Base-by-base conservation (phyloP, 2,329 filamentous ascomycete species). In the Aspergillus novoparasiticus region DNA sequence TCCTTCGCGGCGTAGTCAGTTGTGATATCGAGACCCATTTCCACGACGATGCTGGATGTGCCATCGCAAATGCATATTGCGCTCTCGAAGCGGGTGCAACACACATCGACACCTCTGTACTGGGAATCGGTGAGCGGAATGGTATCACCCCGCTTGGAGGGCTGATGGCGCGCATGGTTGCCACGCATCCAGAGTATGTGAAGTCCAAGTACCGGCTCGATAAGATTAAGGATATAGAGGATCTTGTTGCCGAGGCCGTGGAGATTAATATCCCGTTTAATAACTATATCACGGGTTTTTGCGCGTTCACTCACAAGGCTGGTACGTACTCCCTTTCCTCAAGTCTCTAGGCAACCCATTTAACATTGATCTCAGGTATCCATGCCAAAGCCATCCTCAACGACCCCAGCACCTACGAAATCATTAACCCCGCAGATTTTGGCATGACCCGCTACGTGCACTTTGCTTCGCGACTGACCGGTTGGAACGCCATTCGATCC, bases 401-500 rank as follows among this genome's bases (percentile, higher is more conserved):
- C 82, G 93, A 93, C 83, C 91, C 90, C 51, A 90, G 87, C 69
- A 95, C 92, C 50, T 96, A 96, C 80, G 92, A 95, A 80, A 96
- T 96, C 74, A 90, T 97, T 79, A 91, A 94, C 79, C 94, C 94
- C 1, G 86, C 86, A 62, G 91, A 96, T 77, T 94, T 94, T 72
- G 92, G 92, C 76, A 89, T 96, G 84, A 89, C 86, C 54, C 86
- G 93, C 79, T 96, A 96, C 75, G 91, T 96, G 63, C 90, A 94
- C 83, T 94, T 96, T 74, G 89, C 91, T 3, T 91, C 88, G 46
- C 85, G 93, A 66, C 79, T 96, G 71, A 96, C 93, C 4, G 93
- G 93, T 72, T 96, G 93, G 94, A 97, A 97, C 76, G 93, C 94
- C 51, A 93, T 97, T 84, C 97, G 97, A 87, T 91, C 88, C 60